Conservation (phyloP, 345 rosid genomes). For the Turnera subulata region DNA sequence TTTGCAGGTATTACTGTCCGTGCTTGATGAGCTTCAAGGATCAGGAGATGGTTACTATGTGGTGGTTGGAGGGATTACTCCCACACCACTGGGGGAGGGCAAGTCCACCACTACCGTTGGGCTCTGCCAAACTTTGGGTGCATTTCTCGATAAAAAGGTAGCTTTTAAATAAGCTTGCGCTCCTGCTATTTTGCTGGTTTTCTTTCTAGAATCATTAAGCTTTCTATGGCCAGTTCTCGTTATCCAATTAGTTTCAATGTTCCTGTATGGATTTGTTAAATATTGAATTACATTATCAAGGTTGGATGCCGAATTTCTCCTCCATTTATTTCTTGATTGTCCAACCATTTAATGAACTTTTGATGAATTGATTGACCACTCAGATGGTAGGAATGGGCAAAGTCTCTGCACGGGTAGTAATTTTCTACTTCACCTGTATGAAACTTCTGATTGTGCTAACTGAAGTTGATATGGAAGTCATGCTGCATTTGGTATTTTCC, state of each 20-base stretch:
- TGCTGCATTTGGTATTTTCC: too few relatives aligned
- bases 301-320: too few relatives aligned
- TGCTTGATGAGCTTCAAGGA: constrained; percentile 68
- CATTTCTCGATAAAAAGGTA: constrained; percentile 89
- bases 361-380: too few relatives aligned
- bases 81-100: constrained; percentile 99
- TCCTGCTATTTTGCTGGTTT: not conserved
- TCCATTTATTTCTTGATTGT: too few relatives aligned
- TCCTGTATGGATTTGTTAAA: not conserved
- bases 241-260: not conserved
- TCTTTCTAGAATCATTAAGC: not conserved
- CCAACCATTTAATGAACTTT: too few relatives aligned
- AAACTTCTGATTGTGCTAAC: too few relatives aligned
- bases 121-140: constrained; percentile 94
- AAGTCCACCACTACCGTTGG: constrained; percentile 95
- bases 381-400: too few relatives aligned
- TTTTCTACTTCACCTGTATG: too few relatives aligned
- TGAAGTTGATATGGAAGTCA: too few relatives aligned
- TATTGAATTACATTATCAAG: not conserved
- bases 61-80: constrained; percentile 97
- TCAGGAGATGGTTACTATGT: constrained; percentile 79
- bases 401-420: too few relatives aligned
- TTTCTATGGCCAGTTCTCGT: not conserved
- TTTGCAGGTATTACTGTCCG: constrained; percentile 69
- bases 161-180: too few relatives aligned